phyloP scores from a whole-genome alignment of 345 rosid genomes.

The Acer campestre region DNA sequence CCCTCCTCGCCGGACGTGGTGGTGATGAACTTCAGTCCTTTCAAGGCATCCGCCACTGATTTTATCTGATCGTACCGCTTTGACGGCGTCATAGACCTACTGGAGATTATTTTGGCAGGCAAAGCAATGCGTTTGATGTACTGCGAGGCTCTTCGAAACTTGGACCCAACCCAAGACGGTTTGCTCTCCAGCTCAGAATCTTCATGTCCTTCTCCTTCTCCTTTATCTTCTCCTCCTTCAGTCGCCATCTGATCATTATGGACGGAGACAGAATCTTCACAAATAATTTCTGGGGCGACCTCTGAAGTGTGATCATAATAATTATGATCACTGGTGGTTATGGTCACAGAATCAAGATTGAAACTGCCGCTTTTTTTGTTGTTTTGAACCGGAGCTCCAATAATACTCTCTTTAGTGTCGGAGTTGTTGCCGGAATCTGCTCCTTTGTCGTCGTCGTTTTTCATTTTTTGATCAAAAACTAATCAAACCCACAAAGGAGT shows the following conservation, averaged over 20 bases:
- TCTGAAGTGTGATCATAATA: constrained; percentile 27
- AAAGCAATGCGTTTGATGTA: too few relatives aligned
- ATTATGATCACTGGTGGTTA: neutral
- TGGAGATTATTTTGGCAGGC: constrained; percentile 19
- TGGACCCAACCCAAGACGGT: constrained; percentile 25
- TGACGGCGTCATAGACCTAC: constrained; percentile 5
- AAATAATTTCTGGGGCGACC: constrained; percentile 70
- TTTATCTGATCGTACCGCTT: constrained; percentile 58
- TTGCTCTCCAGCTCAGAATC: constrained; percentile 70
- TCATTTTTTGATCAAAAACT: too few relatives aligned
- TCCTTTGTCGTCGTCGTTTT: too few relatives aligned
- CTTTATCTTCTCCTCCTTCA: constrained; percentile 19
- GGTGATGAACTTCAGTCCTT: constrained; percentile 84
- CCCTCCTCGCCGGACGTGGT: constrained; percentile 46
- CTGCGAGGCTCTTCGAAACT: constrained; percentile 45
- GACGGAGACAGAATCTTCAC: constrained; percentile 74
- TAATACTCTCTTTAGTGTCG: too few relatives aligned
- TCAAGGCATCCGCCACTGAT: constrained; percentile 75
- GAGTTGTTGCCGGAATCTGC: too few relatives aligned
- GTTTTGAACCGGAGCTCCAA: too few relatives aligned
- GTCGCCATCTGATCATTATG: constrained; percentile 77
- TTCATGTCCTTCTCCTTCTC: constrained; percentile 25
- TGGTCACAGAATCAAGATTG: too few relatives aligned
- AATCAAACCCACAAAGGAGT: too few relatives aligned
- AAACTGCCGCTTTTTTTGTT: neutral